Base-by-base conservation (phyloP, 345 rosid species). In the Brassica incana region DNA sequence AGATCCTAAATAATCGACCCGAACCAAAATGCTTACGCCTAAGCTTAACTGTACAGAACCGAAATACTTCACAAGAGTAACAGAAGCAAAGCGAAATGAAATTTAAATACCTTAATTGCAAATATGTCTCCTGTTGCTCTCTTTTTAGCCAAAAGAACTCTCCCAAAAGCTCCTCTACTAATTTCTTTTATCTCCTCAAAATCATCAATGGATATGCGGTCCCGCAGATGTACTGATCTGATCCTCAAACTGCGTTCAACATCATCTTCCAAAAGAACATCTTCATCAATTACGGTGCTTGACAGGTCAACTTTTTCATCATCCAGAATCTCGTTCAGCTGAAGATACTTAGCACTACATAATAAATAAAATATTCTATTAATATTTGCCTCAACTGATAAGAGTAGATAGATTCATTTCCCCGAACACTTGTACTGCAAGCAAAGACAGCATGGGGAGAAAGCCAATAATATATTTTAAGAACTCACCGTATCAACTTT, bases 121-220 rank as follows among this genome's bases (percentile, higher is more conserved):
- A 95, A 95, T 82, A 91, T 86, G 83, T 95, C 99, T 72, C 98
- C 97, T 6, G 99, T 95, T 29, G 90, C 88, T 85, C 92, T 88
- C 85, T 95, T 95, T 80, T 87, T 90, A 65, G 97, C 95, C 82
- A 95, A 81, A 85, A 87, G 87, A 80, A 95, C 99, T 52, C 90
- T 89, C 59, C 95, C 99, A 88, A 86, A 95, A 74, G 98, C 98
- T 76, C 98, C 98, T 11, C 95, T 90, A 77, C 99, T 92, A 56
- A 95, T 92, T 74, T 88, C 86, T 74, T 90, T 89, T 70, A 91
- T 86, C 72, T 88, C 80, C 87, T 88, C 93, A 83, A 95, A 92
- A 85, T 95, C 94, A 84, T 91, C 93, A 78, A 91, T 91, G 20
- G 94, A 82, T 65, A 89, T 91, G 67, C 98, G 95, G 80, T 92